These are phyloP conservation scores for Erodium chrysanthum DNA, from an alignment of 441 rosid genomes.

Conservation along the genomic window DNA sequence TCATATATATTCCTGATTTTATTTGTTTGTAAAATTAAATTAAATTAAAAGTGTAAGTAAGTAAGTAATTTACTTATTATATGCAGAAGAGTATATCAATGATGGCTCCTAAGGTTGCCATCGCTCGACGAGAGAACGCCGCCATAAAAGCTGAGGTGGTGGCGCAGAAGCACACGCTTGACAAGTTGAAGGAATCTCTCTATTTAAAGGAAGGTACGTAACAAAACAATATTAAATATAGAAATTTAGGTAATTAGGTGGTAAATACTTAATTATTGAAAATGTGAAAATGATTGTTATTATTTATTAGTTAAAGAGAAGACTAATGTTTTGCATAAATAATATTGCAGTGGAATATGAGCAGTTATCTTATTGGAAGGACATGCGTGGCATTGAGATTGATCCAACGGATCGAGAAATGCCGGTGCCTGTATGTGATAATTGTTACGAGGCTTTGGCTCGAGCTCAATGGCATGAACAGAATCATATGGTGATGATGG, in stretches of 20 bases:
- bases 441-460: conserved; percentile 7
- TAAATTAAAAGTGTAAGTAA: neutral
- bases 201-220: neutral
- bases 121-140: neutral
- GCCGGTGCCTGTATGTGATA: neutral
- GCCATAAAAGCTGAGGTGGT: neutral
- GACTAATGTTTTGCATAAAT: neutral
- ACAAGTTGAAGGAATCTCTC: conserved; percentile 1
- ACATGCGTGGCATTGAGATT: neutral
- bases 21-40: neutral
- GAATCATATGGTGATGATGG: neutral
- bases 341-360: neutral
- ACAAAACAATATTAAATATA: neutral
- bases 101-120: neutral
- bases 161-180: neutral
- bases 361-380: conserved; percentile 2
- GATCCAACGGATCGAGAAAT: neutral
- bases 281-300: neutral
- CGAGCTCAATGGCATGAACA: neutral
- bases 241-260: neutral
- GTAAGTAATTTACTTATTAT: neutral
- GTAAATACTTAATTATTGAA: neutral
- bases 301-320: neutral
- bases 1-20: neutral
- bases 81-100: neutral